phyloP scores from a whole-genome alignment of 345 rosid species.

The Salix caprea region DNA sequence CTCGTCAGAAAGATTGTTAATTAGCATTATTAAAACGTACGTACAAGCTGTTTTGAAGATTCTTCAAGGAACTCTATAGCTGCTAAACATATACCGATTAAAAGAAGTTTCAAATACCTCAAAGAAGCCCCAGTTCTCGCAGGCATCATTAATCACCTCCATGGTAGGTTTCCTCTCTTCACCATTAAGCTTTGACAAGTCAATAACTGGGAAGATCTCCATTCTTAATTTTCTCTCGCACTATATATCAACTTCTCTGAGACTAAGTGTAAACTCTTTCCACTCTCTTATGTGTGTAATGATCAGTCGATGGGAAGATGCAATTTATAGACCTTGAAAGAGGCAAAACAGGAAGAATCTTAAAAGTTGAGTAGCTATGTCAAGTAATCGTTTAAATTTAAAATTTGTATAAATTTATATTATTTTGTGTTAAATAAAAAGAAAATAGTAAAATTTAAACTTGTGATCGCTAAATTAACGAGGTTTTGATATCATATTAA shows the following conservation, averaged over 20 bases:
- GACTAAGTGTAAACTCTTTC: background rate
- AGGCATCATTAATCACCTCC: slow-evolving; percentile 84
- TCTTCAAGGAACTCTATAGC: background rate
- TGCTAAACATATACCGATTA: background rate
- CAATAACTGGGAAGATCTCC: slow-evolving; percentile 69
- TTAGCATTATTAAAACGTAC: background rate
- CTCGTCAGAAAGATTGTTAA: background rate
- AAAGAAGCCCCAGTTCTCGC: slow-evolving; percentile 98
- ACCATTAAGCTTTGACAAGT: slow-evolving; percentile 59
- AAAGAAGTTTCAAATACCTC: slow-evolving; percentile 47
- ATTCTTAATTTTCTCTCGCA: slow-evolving; percentile 20
- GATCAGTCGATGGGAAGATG: background rate
- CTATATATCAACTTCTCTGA: background rate
- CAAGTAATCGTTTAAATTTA: too few relatives aligned
- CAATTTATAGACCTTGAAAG: slow-evolving; percentile 49
- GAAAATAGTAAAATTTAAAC: too few relatives aligned
- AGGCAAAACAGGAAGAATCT: background rate
- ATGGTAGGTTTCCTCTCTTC: slow-evolving; percentile 51
- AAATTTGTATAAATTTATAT: too few relatives aligned
- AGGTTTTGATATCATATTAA: too few relatives aligned
- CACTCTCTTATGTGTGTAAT: slow-evolving; percentile 19
- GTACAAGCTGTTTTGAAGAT: too few relatives aligned
- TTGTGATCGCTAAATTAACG: accelerated
- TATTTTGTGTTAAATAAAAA: too few relatives aligned
- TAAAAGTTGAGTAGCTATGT: too few relatives aligned